Percentiles rank a stretch among this genome's conserved stretches.
Evolutionary conservation across 1,284 basidiomycete genomes (phyloP).

Genomic region (Sporisorium scitamineum): DNA sequence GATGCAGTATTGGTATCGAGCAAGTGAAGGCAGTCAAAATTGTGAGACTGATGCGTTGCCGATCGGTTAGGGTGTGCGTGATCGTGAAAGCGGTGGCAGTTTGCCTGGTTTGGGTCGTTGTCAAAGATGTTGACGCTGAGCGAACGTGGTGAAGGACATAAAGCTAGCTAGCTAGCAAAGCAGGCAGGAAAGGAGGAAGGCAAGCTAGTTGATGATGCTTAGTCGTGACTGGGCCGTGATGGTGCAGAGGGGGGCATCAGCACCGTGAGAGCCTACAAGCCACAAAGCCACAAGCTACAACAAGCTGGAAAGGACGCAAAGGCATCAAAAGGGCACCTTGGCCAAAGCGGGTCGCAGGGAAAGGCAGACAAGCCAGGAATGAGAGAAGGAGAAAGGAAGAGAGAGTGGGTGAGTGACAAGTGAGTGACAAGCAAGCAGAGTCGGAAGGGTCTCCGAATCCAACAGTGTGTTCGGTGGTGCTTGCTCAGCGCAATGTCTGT

Average conservation of each 20-base stretch:
- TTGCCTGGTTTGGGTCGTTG: not conserved
- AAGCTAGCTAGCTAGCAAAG: not conserved
- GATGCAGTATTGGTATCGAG: slow-evolving; percentile 1
- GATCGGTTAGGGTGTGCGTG: too few relatives aligned
- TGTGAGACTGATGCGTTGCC: too few relatives aligned
- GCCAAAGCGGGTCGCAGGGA: not conserved
- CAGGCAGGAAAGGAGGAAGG: not conserved
- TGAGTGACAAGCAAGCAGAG: not conserved
- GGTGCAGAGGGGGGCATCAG: not conserved
- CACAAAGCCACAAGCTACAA: not conserved
- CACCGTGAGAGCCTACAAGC: not conserved
- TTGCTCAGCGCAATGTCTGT: slow-evolving; percentile 8
- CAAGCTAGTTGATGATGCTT: not conserved
- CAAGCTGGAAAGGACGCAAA: not conserved
- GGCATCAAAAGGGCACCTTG: not conserved
- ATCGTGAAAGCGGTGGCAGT: not conserved
- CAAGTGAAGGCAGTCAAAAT: not conserved
- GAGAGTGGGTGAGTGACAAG: not conserved
- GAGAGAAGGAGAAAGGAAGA: not conserved
- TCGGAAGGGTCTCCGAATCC: slow-evolving; percentile 4
- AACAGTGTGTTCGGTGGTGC: not conserved
- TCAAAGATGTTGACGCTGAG: not conserved
- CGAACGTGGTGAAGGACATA: not conserved
- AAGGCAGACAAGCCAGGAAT: not conserved
- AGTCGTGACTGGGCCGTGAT: slow-evolving; percentile 1